phyloP scores from a whole-genome alignment of 768 basidiomycete species.

The Panus rudis region DNA sequence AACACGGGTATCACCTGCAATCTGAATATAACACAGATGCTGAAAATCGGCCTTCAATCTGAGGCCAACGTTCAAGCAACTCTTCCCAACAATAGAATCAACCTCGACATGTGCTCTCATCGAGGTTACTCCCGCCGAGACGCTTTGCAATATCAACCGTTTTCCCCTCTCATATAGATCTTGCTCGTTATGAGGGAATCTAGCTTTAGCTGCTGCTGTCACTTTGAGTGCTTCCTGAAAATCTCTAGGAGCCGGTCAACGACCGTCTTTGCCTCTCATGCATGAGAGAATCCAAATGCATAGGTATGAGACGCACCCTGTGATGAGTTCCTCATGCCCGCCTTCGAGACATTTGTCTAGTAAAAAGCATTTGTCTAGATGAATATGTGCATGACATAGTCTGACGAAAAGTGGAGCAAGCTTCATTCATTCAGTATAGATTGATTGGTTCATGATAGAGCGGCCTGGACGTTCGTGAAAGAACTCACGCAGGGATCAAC shows the following conservation, averaged over 20 bases:
- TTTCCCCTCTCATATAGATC: conserved; percentile 48
- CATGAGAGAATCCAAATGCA: conserved; percentile 5
- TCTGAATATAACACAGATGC: conserved; percentile 46
- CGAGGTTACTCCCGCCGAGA: conserved; percentile 54
- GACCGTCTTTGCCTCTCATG: conserved; percentile 4
- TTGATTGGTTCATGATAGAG: background rate
- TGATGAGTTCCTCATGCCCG: conserved; percentile 38
- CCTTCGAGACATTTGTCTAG: conserved; percentile 52
- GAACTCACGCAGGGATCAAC: conserved; percentile 8
- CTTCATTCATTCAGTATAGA: background rate
- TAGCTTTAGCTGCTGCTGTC: conserved; percentile 44
- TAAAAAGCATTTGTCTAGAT: conserved; percentile 65
- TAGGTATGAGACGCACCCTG: conserved; percentile 46
- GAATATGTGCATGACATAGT: conserved; percentile 58
- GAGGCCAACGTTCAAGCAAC: conserved; percentile 48
- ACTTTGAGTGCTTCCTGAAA: conserved; percentile 50
- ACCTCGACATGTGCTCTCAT: conserved; percentile 69
- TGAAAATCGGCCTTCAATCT: conserved; percentile 38
- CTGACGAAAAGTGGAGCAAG: conserved; percentile 14
- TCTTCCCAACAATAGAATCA: conserved; percentile 44
- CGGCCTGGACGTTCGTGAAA: no score
- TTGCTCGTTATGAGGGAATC: conserved; percentile 33
- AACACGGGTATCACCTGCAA: conserved; percentile 37
- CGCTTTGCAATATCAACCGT: conserved; percentile 48
- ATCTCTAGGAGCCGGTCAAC: conserved; percentile 38